These are phyloP conservation scores for Cadophora luteo-olivacea DNA, from an alignment of 2,329 filamentous ascomycete genomes.

Conservation along the genomic window DNA sequence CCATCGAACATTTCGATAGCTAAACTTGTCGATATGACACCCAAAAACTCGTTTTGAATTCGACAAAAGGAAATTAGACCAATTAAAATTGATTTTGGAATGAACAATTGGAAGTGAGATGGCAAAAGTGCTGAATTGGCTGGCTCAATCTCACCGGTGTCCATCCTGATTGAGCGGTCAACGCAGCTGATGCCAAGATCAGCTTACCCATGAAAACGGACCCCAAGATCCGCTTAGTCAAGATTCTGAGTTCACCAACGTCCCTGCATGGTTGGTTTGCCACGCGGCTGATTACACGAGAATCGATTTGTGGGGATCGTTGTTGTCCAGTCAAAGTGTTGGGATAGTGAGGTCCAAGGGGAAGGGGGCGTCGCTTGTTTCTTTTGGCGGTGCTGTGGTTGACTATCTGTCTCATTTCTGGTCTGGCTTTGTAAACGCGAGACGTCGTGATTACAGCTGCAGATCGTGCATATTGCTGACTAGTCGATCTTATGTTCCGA, in stretches of 20 bases:
- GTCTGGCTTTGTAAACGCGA: not conserved
- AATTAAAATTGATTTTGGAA: not conserved
- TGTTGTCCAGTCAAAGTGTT: slow-evolving; percentile 10
- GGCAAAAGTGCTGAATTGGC: not conserved
- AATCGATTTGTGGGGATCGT: not conserved
- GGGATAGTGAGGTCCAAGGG: not conserved
- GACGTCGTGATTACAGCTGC: not conserved
- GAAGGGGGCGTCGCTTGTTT: not conserved
- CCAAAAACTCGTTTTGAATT: not conserved
- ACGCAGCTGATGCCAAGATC: slow-evolving; percentile 14
- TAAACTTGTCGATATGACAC: not conserved
- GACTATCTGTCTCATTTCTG: not conserved
- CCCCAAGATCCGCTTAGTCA: slow-evolving; percentile 15
- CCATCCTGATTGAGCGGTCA: slow-evolving; percentile 12
- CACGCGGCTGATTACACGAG: slow-evolving; percentile 9
- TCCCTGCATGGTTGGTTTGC: slow-evolving; percentile 4
- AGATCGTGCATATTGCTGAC: not conserved
- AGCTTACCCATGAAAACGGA: slow-evolving; percentile 1
- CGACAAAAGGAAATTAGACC: not conserved
- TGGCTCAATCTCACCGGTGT: slow-evolving; percentile 4
- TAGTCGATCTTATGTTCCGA: not conserved
- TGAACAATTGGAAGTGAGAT: not conserved
- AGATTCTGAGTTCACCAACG: not conserved
- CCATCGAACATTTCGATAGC: not conserved
- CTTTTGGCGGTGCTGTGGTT: not conserved